phyloP scores from a whole-genome alignment of 495 filamentous ascomycete genomes.

The Lophiostoma macrostomum region DNA sequence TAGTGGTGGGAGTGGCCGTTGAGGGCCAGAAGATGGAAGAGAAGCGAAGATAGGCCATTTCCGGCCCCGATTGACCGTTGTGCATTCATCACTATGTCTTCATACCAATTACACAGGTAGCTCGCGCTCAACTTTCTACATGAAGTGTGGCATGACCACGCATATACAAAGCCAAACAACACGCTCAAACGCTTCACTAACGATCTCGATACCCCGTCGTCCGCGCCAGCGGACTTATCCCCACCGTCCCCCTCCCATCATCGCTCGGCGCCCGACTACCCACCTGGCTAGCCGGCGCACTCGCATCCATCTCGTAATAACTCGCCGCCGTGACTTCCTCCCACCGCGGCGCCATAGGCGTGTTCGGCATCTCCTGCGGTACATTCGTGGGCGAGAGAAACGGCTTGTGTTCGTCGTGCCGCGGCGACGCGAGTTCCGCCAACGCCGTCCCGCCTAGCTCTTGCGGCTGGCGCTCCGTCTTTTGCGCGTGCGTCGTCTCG shows the following conservation, averaged over 20 bases:
- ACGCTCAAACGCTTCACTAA: too few species aligned
- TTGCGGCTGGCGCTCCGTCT: conserved; percentile 5
- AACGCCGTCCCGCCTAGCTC: conserved; percentile 26
- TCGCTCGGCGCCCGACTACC: conserved; percentile 16
- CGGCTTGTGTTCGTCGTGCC: conserved; percentile 5
- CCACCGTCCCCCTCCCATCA: conserved; percentile 1
- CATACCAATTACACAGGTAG: too few species aligned
- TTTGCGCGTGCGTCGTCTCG: neutral
- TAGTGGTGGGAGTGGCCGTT: too few species aligned
- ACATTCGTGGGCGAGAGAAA: neutral
- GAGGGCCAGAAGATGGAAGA: too few species aligned
- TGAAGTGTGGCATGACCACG: too few species aligned
- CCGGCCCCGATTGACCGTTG: too few species aligned
- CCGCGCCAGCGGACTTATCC: neutral
- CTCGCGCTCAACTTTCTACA: too few species aligned
- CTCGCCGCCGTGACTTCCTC: conserved; percentile 8
- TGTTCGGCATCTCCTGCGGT: conserved; percentile 19
- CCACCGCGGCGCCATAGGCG: conserved; percentile 1
- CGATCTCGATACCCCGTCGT: too few species aligned
- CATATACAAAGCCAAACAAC: too few species aligned
- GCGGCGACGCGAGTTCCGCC: conserved; percentile 23
- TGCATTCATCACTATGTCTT: too few species aligned
- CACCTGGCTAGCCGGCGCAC: conserved; percentile 1
- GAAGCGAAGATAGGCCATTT: too few species aligned
- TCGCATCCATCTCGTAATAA: conserved; percentile 25